Base-by-base conservation (phyloP, 1,284 basidiomycete genomes). In the Puccinia coronata region DNA sequence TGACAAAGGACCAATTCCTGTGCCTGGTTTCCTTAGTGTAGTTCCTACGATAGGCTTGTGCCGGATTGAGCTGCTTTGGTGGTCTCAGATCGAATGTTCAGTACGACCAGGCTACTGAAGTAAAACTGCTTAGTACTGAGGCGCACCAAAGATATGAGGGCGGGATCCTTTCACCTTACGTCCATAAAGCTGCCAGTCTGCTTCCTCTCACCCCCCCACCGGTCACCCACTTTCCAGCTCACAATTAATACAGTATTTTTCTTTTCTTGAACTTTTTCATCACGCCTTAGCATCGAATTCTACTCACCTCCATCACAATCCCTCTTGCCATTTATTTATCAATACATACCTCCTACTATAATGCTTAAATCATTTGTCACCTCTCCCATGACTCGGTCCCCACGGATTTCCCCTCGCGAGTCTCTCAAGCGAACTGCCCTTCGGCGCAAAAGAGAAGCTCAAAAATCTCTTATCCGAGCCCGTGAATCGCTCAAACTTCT, bases 371-470 rank as follows among this genome's bases (percentile, higher is more conserved):
- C 41, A 23, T 49, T 25, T 14, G 28, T 43, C 47, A 47, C 12
- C 43, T 70, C 25, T 25, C n/a, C 25, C 25, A 31, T 49, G 25
- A 20, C n/a, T 70, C 67, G 67, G 18, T 23, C 39, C 25, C 31
- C 41, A 20, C 67, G 67, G 20, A 47, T 47, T 28, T 31, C 41
- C 39, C 25, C 59, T 4, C 59, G 20, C 9, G 67, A 70, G 25
- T 31, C 39, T 18, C 39, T 70, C 25, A 70, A 70, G 20, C 67
- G 67, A 49, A 70, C 25, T 51, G 43, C 47, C n/a, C 28, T 34
- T 14, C 67, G 67, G 23, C 67, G 67, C 20, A 49, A 70, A 51
- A 25, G 67, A 25, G 67, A 70, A 70, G 67, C 67, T n/a, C 36
- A 70, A 23, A 70, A 70, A 43, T 41, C 67, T 2, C 67, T 70